These are phyloP conservation scores for Ramularia endophylla DNA, from an alignment of 2,329 filamentous ascomycete genomes.

Conservation along the genomic window DNA sequence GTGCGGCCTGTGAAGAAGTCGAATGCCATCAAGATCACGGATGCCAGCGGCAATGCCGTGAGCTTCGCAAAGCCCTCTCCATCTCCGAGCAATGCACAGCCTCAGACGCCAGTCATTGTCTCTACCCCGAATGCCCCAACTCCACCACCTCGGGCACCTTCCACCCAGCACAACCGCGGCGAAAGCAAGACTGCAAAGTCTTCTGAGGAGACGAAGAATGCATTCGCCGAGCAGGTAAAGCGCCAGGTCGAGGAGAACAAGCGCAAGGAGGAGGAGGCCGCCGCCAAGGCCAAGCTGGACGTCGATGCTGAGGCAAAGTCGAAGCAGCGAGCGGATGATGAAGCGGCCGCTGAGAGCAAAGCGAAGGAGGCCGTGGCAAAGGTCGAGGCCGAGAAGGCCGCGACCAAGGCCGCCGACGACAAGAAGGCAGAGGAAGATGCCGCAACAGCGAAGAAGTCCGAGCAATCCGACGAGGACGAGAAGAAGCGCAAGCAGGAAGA, in stretches of 20 bases:
- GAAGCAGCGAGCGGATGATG: constrained; percentile 53
- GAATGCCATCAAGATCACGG: constrained; percentile 77
- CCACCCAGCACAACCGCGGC: constrained; percentile 60
- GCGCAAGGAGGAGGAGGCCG: constrained; percentile 41
- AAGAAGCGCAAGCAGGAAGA: constrained; percentile 29
- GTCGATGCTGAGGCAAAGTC: constrained; percentile 47
- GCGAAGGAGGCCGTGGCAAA: constrained; percentile 46
- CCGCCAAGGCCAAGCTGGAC: constrained; percentile 40
- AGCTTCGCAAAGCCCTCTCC: constrained; percentile 57
- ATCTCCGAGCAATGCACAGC: constrained; percentile 49
- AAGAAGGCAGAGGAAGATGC: constrained; percentile 26
- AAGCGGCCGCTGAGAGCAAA: constrained; percentile 27
- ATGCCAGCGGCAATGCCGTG: constrained; percentile 70
- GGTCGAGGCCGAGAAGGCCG: constrained; percentile 23
- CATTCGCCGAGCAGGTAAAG: constrained; percentile 65
- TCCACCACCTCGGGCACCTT: constrained; percentile 66
- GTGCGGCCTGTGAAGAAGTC: constrained; percentile 62
- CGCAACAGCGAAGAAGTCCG: constrained; percentile 32
- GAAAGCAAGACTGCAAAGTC: constrained; percentile 71
- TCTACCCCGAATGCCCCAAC: constrained; percentile 69
- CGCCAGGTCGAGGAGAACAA: constrained; percentile 39
- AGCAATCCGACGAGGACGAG: constrained; percentile 25
- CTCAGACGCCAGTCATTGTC: constrained; percentile 58
- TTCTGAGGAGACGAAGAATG: constrained; percentile 60
- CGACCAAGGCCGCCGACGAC: constrained; percentile 44